Conservation (phyloP, 1,284 basidiomycete genomes). For the Erythrobasidium hasegawianum region DNA sequence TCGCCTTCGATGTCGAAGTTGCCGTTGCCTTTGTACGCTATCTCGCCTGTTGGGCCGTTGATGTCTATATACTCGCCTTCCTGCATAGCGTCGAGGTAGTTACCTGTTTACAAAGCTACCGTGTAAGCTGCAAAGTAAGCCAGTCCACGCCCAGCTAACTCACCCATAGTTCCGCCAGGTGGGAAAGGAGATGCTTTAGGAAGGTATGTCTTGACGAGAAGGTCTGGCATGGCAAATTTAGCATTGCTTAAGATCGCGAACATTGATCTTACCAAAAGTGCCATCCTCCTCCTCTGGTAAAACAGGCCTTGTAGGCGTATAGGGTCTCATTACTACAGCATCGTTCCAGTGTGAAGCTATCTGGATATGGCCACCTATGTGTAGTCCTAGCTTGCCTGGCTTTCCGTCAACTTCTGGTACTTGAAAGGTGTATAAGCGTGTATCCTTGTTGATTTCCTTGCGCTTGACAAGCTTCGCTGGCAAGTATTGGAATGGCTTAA, state of each 20-base stretch:
- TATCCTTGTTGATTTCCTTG: constrained; percentile 38
- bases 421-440: constrained; percentile 38
- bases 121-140: no score
- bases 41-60: constrained; percentile 35
- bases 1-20: constrained; percentile 36
- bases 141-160: neutral
- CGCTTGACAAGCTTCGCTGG: constrained; percentile 34
- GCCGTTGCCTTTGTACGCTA: constrained; percentile 36
- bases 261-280: constrained; percentile 35
- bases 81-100: neutral
- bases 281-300: constrained; percentile 39
- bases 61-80: constrained; percentile 35
- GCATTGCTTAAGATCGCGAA: no score
- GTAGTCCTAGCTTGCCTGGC: constrained; percentile 32
- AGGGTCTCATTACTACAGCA: constrained; percentile 24
- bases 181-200: constrained; percentile 34
- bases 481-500: constrained; percentile 34
- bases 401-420: constrained; percentile 34
- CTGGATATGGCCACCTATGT: constrained; percentile 38
- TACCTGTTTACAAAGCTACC: constrained; percentile 27
- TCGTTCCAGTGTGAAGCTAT: constrained; percentile 25
- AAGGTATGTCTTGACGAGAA: constrained; percentile 40
- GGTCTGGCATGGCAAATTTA: constrained; percentile 1
- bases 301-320: constrained; percentile 29
- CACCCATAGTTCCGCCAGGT: constrained; percentile 36